Percentiles rank a stretch among this genome's conserved stretches.
These are phyloP conservation scores for Curvularia lunata DNA, from an alignment of 2,329 filamentous ascomycete species.

Conservation along the genomic window DNA sequence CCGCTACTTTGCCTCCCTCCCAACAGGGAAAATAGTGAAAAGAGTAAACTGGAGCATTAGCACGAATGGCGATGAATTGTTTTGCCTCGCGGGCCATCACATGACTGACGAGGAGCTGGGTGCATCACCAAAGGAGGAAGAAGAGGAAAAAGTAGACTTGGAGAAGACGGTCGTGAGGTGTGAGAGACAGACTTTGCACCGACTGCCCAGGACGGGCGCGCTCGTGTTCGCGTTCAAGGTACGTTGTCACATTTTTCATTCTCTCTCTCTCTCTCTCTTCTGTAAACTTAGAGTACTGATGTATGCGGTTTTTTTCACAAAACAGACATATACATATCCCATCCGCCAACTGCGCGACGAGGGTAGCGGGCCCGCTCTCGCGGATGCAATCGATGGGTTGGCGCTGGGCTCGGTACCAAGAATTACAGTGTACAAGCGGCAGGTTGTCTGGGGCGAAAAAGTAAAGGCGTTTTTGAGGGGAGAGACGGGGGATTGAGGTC, in stretches of 20 bases:
- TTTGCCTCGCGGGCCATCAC: slow-evolving; percentile 52
- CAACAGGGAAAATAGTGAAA: slow-evolving; percentile 61
- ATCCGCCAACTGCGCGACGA: slow-evolving; percentile 63
- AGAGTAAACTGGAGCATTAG: slow-evolving; percentile 62
- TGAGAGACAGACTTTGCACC: slow-evolving; percentile 68
- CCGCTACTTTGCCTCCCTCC: slow-evolving; percentile 62
- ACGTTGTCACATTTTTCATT: too few relatives aligned
- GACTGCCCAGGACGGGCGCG: slow-evolving; percentile 60
- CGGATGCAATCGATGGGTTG: slow-evolving; percentile 65
- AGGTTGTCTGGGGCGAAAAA: slow-evolving; percentile 62
- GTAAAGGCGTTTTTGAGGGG: slow-evolving; percentile 59
- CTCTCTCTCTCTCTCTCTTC: too few relatives aligned
- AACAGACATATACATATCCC: slow-evolving; percentile 64
- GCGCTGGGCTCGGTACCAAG: slow-evolving; percentile 62
- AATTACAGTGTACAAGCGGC: slow-evolving; percentile 66
- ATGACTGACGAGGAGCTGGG: slow-evolving; percentile 45
- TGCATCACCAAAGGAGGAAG: too few relatives aligned
- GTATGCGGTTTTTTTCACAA: too few relatives aligned
- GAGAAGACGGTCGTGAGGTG: slow-evolving; percentile 58
- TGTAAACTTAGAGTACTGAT: too few relatives aligned
- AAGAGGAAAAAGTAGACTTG: slow-evolving; percentile 47
- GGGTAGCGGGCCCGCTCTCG: slow-evolving; percentile 61
- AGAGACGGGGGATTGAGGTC: slow-evolving; percentile 28
- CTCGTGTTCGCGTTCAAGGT: slow-evolving; percentile 66
- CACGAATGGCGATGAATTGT: slow-evolving; percentile 49